Evolutionary conservation across 345 rosid species (phyloP).

Genomic region (Melastoma malabathricum): DNA sequence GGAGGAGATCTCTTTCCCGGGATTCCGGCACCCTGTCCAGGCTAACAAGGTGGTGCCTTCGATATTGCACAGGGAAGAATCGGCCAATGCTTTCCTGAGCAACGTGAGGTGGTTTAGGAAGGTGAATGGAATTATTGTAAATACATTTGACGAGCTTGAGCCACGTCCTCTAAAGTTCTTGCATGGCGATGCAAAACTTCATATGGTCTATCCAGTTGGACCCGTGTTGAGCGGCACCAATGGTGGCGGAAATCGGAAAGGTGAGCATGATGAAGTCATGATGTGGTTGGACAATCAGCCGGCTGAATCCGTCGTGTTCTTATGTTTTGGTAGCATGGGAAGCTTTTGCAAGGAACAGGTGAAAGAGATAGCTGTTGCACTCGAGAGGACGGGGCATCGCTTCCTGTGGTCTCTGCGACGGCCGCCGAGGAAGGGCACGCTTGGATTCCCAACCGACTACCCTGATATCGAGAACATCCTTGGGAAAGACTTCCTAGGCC

Average conservation of each 20-base stretch:
- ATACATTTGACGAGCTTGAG: constrained; percentile 36
- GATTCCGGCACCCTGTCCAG: constrained; percentile 20
- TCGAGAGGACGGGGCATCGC: constrained; percentile 25
- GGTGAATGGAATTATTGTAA: constrained; percentile 35
- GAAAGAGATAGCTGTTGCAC: constrained; percentile 32
- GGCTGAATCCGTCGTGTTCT: constrained; percentile 30
- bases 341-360: constrained; percentile 24
- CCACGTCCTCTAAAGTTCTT: constrained; percentile 15
- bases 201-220: constrained; percentile 35
- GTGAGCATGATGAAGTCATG: constrained; percentile 12
- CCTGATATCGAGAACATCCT: constrained; percentile 15
- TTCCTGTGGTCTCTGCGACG: constrained; percentile 46
- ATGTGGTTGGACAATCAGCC: constrained; percentile 42
- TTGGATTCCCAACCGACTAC: constrained; percentile 8
- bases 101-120: constrained; percentile 11
- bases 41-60: constrained; percentile 21
- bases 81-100: neutral
- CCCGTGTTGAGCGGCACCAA: constrained; percentile 29
- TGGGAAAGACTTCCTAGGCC: constrained; percentile 36
- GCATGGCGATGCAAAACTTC: constrained; percentile 2
- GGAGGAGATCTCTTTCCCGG: constrained; percentile 14
- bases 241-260: neutral
- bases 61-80: constrained; percentile 7
- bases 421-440: constrained; percentile 4
- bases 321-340: constrained; percentile 63